Base-by-base conservation (phyloP, 2,329 filamentous ascomycete species). In the Cordyceps sp. region DNA sequence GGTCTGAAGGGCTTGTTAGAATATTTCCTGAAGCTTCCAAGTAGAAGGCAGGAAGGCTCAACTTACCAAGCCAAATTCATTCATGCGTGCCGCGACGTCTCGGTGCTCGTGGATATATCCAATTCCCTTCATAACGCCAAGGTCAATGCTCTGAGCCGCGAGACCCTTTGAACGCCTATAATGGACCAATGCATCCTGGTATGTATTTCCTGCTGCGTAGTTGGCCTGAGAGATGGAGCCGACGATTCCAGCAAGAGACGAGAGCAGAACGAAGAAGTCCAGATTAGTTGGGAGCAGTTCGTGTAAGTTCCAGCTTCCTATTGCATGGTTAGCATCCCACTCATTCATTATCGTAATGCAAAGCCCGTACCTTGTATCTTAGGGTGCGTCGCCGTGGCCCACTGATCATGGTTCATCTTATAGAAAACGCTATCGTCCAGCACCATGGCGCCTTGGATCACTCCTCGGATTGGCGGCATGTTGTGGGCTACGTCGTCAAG, bases 181-280 rank as follows among this genome's bases (percentile, higher is more conserved):
- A 14, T 28, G 28, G 3, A 24, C 34, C 16, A 37, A 21, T 12
- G 33, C 25, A 12, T 37, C 36, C 28, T 36, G 33, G 21, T 31
- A 37, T 2, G 31, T 33, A 25, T 35, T 35, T 14, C 30, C 36
- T 7, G 36, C 36, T 9, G 33, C 31, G 18, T 37, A 37, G 31
- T 36, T 33, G 13, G 28, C 30, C 22, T 37, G 36, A 2, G 29
- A 26, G 10, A 12, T 6, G 27, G 14, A 24, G 4, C 36, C 36
- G 6, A 33, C 15, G 19, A 35, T 23, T 5, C 36, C 33, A 10
- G 30, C 29, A 10, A 36, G 13, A 8, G 36, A 37, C 6, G 33
- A 33, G 7, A 36, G 28, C 5, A 33, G n/a, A 13, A 37, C 25
- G 10, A 37, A 36, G 31, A 37, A 36, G 22, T 37, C 36, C 5